phyloP scores from a whole-genome alignment of 2,329 filamentous ascomycete species.

The Verticillium longisporum region DNA sequence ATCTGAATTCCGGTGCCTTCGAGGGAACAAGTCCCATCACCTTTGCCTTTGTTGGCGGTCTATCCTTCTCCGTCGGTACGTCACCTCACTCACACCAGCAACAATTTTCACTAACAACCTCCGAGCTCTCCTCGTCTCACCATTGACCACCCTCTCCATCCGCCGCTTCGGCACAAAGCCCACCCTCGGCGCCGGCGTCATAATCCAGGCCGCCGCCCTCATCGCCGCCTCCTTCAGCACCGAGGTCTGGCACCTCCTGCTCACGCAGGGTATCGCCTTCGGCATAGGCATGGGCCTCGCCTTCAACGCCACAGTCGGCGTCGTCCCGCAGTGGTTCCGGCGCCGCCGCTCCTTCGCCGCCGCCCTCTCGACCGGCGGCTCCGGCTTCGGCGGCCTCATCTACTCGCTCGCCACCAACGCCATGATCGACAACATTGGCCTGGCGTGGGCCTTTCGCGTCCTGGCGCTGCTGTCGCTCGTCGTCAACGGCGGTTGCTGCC shows the following conservation, averaged over 20 bases:
- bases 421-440: constrained; percentile 57
- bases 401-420: constrained; percentile 63
- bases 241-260: constrained; percentile 68
- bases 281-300: constrained; percentile 73
- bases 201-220: constrained; percentile 57
- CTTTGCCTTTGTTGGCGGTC: constrained; percentile 72
- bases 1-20: constrained; percentile 52
- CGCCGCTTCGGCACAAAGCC: constrained; percentile 55
- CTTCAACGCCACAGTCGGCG: constrained; percentile 61
- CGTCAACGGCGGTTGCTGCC: constrained; percentile 56
- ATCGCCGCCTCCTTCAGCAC: constrained; percentile 64
- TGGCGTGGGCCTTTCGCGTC: constrained; percentile 62
- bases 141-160: constrained; percentile 56
- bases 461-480: constrained; percentile 56
- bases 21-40: constrained; percentile 56
- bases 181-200: constrained; percentile 57
- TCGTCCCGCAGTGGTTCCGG: constrained; percentile 70
- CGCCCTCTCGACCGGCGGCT: constrained; percentile 62
- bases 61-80: constrained; percentile 52
- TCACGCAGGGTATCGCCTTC: constrained; percentile 69
- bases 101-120: neutral
- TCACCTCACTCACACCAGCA: neutral
- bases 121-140: constrained; percentile 58
- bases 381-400: constrained; percentile 65
- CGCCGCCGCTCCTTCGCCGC: constrained; percentile 63